phyloP scores from a whole-genome alignment of 805 yeast genomes.

The Teunomyces tritomae region DNA sequence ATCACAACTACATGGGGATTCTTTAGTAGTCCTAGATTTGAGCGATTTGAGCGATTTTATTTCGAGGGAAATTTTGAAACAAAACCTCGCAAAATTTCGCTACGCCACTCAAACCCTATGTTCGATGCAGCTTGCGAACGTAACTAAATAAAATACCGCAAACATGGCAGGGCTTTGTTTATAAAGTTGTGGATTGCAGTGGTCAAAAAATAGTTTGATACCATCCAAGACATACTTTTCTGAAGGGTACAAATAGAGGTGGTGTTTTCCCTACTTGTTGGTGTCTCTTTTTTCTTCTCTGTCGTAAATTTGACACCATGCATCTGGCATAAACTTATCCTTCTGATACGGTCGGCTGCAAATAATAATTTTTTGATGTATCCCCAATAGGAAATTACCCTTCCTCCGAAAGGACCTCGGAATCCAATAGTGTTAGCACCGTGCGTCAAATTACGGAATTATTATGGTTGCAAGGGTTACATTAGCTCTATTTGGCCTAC shows the following conservation, averaged over 20 bases:
- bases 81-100: not conserved
- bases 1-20: slow-evolving; percentile 1
- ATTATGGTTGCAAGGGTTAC: not conserved
- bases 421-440: no score
- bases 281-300: not conserved
- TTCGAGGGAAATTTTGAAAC: not conserved
- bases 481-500: not conserved
- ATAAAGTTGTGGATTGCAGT: not conserved
- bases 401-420: no score
- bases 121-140: not conserved
- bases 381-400: no score
- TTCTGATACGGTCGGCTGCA: not conserved
- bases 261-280: not conserved
- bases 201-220: no score
- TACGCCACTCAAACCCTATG: not conserved
- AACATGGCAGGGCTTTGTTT: not conserved
- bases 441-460: no score
- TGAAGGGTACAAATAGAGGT: no score
- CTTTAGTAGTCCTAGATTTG: not conserved
- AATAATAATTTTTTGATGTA: no score
- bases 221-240: no score
- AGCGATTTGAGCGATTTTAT: not conserved
- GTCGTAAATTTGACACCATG: not conserved
- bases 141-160: not conserved
- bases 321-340: not conserved